Evolutionary conservation across 129 eudicot genomes (phyloP).

Genomic region (Escallonia herrerae): DNA sequence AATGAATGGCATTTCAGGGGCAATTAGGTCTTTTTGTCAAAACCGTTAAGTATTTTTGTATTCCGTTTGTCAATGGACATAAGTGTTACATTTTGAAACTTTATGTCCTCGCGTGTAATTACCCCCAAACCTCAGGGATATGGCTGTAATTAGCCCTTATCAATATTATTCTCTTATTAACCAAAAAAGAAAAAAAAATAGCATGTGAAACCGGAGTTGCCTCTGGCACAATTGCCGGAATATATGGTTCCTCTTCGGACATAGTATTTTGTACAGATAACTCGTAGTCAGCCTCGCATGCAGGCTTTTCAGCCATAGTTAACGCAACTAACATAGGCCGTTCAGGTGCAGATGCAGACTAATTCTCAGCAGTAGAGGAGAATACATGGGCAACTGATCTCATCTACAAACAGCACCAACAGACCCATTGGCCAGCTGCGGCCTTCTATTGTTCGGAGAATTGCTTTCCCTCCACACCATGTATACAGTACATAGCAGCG

Average conservation of each 20-base stretch:
- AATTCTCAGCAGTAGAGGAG: no score
- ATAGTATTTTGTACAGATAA: neutral
- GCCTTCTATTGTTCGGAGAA: conserved; percentile 4
- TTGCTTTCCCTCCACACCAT: neutral
- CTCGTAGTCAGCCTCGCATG: neutral
- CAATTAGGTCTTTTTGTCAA: no score
- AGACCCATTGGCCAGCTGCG: neutral
- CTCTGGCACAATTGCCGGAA: neutral
- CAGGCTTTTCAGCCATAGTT: neutral
- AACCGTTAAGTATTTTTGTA: no score
- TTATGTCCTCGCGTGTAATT: no score
- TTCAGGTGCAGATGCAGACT: neutral
- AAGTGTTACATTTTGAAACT: no score
- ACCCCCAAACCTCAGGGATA: no score
- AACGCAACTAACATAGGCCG: neutral
- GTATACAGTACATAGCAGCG: neutral
- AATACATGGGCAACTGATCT: neutral
- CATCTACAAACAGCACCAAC: neutral
- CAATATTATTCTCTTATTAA: no score
- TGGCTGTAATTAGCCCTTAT: no score
- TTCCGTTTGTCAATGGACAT: no score
- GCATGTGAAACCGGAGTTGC: neutral
- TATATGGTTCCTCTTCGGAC: neutral
- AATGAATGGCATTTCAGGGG: no score
- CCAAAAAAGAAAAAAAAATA: no score